Conservation (phyloP, 1,284 basidiomycete genomes). For the Ceratobasidium sp. region DNA sequence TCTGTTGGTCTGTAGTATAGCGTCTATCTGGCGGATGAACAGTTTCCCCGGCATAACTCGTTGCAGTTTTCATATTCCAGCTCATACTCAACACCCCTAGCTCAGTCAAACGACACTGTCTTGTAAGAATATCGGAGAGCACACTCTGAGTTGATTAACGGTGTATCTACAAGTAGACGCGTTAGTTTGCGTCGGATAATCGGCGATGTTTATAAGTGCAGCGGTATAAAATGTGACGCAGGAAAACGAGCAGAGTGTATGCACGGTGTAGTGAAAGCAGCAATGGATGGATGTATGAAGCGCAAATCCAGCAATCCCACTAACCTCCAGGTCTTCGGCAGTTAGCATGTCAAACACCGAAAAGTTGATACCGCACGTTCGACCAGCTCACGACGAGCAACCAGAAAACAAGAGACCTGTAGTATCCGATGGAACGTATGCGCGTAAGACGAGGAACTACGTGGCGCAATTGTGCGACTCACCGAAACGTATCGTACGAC, state of each 20-base stretch:
- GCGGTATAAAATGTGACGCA: background rate
- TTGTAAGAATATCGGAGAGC: constrained; percentile 3
- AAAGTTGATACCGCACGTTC: constrained; percentile 38
- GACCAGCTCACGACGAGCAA: background rate
- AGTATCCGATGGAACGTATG: background rate
- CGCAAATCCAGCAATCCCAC: constrained; percentile 35
- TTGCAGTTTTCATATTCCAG: constrained; percentile 30
- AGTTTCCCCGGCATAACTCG: background rate
- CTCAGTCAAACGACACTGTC: background rate
- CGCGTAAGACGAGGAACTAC: background rate
- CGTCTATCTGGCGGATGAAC: constrained; percentile 9
- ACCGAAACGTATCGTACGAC: background rate
- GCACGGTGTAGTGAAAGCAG: background rate
- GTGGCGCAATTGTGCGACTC: background rate
- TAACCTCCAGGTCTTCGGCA: constrained; percentile 36
- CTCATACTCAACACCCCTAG: constrained; percentile 23
- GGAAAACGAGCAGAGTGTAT: background rate
- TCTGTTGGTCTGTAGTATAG: background rate
- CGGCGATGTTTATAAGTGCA: constrained; percentile 6
- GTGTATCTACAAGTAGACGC: constrained; percentile 35
- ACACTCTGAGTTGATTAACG: constrained; percentile 21
- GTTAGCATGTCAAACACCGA: constrained; percentile 39
- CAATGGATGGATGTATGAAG: constrained; percentile 17
- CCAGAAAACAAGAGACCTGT: background rate
- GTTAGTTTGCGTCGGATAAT: constrained; percentile 24